Evolutionary conservation across 768 basidiomycete species (phyloP), one percentile per base, ranked within the genome.

Genomic region (Mycena galericulata): DNA sequence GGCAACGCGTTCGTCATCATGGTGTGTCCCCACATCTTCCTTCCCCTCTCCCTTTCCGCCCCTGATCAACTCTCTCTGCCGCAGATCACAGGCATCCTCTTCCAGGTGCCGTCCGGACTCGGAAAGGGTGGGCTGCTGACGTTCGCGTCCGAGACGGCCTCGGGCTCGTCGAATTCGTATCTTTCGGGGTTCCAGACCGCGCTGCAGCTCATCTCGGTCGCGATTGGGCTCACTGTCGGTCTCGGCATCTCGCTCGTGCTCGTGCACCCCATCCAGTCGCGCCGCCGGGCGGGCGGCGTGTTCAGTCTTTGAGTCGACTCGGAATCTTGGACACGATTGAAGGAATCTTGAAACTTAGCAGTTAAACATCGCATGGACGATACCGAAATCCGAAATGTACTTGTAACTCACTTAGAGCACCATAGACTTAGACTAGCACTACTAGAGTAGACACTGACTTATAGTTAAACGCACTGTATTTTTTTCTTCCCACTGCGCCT

Each of bases 81-180:
- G 55, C 62, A 84, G 82, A 90, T 93, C 69, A 92, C 91, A 0
- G 93, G 92, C 26, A 92, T 96, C 53, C 83, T 95, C 18, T 92
- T 95, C 81, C 95, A 96, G 79, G 85, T 96, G 1, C 94, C 94
- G 0, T 92, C 92, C 10, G 94, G 94, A 41, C 85, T 96, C 14
- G 89, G 90, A 10, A 92, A 88, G 47, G 93, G 92, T 14, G 94
- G 94, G 32, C 86, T 96, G 9, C 85, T 96, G 68, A 88, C 86
- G 67, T 94, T 90, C 73, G 90, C 88, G 14, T 84, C 85, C 40
- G 80, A 87, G 68, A 84, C 87, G 66, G 82, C 87, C 26, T 78
- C 84, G 8, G 89, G 88, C 17, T 83, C 84, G 34, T 79, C 85
- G 4, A 77, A 81, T 0, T 85, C 90, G 3, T 94, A 93, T 76